Evolutionary conservation across 2,329 filamentous ascomycete species (phyloP).

Genomic region (Sodiomyces alkalinus): DNA sequence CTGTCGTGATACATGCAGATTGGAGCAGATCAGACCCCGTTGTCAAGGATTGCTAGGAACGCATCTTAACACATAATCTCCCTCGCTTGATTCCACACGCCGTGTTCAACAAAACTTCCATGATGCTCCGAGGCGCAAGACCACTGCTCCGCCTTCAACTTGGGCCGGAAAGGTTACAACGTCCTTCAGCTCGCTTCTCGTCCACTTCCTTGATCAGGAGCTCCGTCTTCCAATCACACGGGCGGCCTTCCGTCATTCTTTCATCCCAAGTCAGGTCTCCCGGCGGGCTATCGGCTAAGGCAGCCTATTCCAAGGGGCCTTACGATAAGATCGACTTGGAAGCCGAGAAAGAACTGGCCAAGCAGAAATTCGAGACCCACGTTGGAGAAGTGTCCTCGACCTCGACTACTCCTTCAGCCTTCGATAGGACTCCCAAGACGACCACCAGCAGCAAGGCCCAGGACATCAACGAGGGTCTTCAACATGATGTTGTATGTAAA

Average conservation of each 20-base stretch:
- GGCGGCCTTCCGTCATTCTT: no score
- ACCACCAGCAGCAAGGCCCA: no score
- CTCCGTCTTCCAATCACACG: no score
- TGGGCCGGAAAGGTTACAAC: not conserved
- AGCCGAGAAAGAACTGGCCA: conserved; percentile 35
- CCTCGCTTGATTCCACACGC: no score
- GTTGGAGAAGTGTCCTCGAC: conserved; percentile 45
- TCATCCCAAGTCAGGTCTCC: no score
- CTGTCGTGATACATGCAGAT: no score
- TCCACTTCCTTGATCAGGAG: no score
- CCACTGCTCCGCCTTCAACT: not conserved
- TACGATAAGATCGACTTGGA: conserved; percentile 32
- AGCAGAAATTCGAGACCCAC: conserved; percentile 40
- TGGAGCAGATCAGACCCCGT: no score
- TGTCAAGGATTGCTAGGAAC: no score
- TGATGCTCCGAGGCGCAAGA: not conserved
- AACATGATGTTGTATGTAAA: conserved; percentile 40
- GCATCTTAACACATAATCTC: no score
- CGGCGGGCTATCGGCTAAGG: no score
- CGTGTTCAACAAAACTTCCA: not conserved
- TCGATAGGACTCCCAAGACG: conserved; percentile 24
- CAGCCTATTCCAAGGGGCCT: conserved; percentile 14
- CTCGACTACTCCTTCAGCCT: conserved; percentile 38
- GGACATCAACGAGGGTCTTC: conserved; percentile 20
- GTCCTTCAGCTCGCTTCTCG: not conserved